A percentile compares a stretch with the other conserved stretches of the same genome.
These are phyloP conservation scores for Geum urbanum DNA, from an alignment of 306 rosid genomes.

Conservation along the genomic window DNA sequence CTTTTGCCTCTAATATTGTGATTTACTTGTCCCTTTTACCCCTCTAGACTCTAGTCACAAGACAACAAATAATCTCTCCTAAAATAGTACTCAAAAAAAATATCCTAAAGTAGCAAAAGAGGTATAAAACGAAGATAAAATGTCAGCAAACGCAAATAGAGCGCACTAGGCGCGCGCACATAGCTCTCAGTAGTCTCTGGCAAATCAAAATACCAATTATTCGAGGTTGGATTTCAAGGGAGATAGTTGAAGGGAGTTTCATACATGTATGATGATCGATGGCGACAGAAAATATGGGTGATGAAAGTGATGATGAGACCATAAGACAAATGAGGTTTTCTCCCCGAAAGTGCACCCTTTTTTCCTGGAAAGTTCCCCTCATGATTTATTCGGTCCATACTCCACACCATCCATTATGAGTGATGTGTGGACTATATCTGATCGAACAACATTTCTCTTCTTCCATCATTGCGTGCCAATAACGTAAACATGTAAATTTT, in stretches of 20 bases:
- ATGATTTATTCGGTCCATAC: constrained; percentile 55
- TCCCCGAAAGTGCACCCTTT: constrained; percentile 65
- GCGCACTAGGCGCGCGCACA: neutral
- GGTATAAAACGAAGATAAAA: neutral
- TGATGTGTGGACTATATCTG: constrained; percentile 41
- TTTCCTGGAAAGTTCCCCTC: constrained; percentile 50
- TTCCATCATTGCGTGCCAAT: constrained; percentile 40
- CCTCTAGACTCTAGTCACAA: neutral
- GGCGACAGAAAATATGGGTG: constrained; percentile 28
- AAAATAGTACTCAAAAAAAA: neutral
- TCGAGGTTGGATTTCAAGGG: constrained; percentile 30
- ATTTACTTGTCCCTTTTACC: constrained; percentile 14
- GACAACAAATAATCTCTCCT: constrained; percentile 1
- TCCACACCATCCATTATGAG: constrained; percentile 31
- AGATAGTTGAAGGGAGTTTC: constrained; percentile 23
- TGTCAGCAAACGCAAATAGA: neutral
- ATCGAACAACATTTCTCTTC: constrained; percentile 27
- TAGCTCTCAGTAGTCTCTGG: neutral
- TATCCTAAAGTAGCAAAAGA: neutral
- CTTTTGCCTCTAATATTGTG: neutral
- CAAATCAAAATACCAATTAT: neutral
- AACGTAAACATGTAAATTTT: constrained; percentile 20
- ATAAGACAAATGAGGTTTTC: constrained; percentile 43
- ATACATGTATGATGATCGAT: constrained; percentile 33
- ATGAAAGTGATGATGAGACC: constrained; percentile 48